Evolutionary conservation across 305 asterid genomes (phyloP).

Genomic region (Salvia sclarea): DNA sequence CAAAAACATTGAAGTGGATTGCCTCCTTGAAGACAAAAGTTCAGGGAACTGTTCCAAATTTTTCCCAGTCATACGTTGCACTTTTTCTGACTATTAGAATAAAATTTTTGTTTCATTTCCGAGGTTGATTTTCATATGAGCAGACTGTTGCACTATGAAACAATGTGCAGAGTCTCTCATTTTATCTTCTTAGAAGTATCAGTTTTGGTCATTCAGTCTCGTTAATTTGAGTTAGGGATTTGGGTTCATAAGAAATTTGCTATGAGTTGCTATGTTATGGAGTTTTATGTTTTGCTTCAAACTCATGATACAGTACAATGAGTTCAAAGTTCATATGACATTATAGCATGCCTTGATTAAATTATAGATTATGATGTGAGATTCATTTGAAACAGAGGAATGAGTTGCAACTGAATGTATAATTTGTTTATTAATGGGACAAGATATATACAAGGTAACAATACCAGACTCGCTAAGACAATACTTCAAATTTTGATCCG

Average conservation of each 20-base stretch:
- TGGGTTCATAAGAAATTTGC: not conserved
- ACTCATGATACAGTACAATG: too few species aligned
- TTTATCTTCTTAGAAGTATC: not conserved
- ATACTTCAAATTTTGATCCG: too few species aligned
- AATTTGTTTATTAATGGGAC: too few species aligned
- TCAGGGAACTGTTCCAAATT: constrained; percentile 1
- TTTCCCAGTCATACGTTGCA: too few species aligned
- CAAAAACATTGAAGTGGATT: not conserved
- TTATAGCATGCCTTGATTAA: too few species aligned
- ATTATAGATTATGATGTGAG: too few species aligned
- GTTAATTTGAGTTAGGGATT: not conserved
- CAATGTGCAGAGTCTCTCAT: not conserved
- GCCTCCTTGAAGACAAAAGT: constrained; percentile 5
- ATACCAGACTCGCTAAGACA: too few species aligned
- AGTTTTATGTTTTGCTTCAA: too few species aligned
- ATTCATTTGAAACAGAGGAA: not conserved
- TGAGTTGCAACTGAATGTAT: not conserved
- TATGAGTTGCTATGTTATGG: too few species aligned
- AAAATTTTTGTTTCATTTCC: not conserved
- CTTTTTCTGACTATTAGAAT: not conserved
- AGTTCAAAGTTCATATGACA: too few species aligned
- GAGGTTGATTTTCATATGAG: not conserved
- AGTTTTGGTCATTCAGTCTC: not conserved
- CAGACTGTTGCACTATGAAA: not conserved
- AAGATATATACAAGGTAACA: too few species aligned